Evolutionary conservation across 2,329 filamentous ascomycete species (phyloP).

Genomic region (Colletotrichum phormii): DNA sequence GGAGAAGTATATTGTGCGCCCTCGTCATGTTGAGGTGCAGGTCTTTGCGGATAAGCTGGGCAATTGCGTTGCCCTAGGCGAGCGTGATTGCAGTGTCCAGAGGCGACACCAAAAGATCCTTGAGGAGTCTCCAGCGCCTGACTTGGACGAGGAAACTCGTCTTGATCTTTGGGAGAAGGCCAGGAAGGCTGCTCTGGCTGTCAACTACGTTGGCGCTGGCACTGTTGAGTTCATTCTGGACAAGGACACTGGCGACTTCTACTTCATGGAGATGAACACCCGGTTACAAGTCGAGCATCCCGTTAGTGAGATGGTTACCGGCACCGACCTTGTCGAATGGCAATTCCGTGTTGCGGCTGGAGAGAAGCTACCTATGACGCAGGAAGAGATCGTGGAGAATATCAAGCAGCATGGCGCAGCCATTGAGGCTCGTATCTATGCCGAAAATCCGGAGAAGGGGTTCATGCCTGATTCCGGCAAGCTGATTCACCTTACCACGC

Average conservation of each 20-base stretch:
- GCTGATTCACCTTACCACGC: constrained; percentile 84
- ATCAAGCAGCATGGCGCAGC: constrained; percentile 85
- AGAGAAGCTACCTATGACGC: constrained; percentile 67
- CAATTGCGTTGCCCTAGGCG: constrained; percentile 84
- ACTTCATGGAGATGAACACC: constrained; percentile 87
- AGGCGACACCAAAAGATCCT: constrained; percentile 90
- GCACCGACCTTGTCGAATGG: constrained; percentile 88
- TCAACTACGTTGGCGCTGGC: constrained; percentile 89
- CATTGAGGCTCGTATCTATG: constrained; percentile 96
- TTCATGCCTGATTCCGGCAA: constrained; percentile 95
- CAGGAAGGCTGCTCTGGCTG: constrained; percentile 75
- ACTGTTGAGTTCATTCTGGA: constrained; percentile 94
- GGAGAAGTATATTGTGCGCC: constrained; percentile 83
- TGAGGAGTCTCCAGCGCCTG: constrained; percentile 87
- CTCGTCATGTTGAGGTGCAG: constrained; percentile 90
- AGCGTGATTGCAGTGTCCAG: constrained; percentile 90
- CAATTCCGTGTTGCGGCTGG: constrained; percentile 82
- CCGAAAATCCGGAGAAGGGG: constrained; percentile 90
- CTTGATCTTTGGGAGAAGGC: constrained; percentile 75
- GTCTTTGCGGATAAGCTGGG: constrained; percentile 87
- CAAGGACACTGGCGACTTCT: constrained; percentile 83
- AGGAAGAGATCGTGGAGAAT: constrained; percentile 75
- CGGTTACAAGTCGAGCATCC: constrained; percentile 96
- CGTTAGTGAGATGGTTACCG: constrained; percentile 80
- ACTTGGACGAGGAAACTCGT: constrained; percentile 67